phyloP scores from a whole-genome alignment of 768 basidiomycete species.

The Lentinula boryana region DNA sequence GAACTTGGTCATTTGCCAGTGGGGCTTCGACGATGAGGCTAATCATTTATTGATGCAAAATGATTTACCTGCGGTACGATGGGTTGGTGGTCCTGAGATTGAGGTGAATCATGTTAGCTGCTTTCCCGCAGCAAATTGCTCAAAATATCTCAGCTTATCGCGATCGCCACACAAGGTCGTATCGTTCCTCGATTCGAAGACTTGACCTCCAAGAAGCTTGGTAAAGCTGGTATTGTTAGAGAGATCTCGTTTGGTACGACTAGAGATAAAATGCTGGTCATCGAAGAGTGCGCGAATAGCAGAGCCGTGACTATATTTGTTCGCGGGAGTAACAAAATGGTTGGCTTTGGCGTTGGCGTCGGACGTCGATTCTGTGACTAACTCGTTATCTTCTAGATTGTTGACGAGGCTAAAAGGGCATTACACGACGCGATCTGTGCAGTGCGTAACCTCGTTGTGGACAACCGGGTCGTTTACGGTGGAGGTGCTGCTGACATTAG shows the following conservation, averaged over 20 bases:
- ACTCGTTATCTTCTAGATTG: constrained; percentile 54
- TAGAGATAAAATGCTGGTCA: constrained; percentile 98
- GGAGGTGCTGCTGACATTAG: constrained; percentile 98
- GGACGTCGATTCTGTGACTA: neutral
- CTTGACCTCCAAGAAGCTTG: constrained; percentile 84
- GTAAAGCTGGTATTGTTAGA: constrained; percentile 87
- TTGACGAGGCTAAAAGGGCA: constrained; percentile 97
- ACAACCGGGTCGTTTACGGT: constrained; percentile 97
- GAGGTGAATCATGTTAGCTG: constrained; percentile 51
- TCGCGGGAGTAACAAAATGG: constrained; percentile 99
- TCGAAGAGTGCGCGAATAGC: constrained; percentile 97
- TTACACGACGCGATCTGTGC: constrained; percentile 97
- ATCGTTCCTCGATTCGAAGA: constrained; percentile 99
- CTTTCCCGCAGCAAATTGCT: neutral
- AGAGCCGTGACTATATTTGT: constrained; percentile 97
- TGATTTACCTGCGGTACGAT: constrained; percentile 92
- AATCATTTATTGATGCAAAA: constrained; percentile 98
- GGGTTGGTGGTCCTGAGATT: constrained; percentile 99
- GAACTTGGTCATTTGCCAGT: constrained; percentile 98
- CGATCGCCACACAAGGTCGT: constrained; percentile 95
- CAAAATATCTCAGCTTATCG: constrained; percentile 65
- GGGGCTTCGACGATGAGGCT: constrained; percentile 99
- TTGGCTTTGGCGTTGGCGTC: constrained; percentile 17
- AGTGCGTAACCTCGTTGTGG: constrained; percentile 90
- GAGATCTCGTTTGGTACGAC: constrained; percentile 97